Conservation (phyloP, 108 stramenopile species). For the Conticribra guillardii region DNA sequence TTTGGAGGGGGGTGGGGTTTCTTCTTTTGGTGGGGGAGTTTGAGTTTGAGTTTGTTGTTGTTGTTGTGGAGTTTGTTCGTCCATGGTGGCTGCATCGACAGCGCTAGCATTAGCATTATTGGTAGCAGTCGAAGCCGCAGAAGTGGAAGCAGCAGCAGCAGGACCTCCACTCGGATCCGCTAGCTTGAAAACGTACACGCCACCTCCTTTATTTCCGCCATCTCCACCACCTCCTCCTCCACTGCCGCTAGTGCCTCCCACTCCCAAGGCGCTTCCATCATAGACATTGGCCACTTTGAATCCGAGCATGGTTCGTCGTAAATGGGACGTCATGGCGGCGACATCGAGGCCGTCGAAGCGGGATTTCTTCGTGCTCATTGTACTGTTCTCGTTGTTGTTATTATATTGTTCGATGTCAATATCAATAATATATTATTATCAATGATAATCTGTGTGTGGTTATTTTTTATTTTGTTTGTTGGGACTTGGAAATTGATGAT, state of each 20-base stretch:
- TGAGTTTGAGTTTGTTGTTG: too few species aligned
- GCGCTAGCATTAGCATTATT: constrained; percentile 8
- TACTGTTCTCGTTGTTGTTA: too few species aligned
- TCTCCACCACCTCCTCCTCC: constrained; percentile 29
- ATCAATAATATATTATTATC: too few species aligned
- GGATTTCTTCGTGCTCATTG: constrained; percentile 59
- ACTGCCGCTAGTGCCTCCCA: constrained; percentile 9
- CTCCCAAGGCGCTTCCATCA: constrained; percentile 62
- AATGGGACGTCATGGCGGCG: constrained; percentile 78
- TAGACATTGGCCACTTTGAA: constrained; percentile 86
- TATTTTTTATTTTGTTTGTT: too few species aligned
- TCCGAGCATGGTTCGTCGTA: constrained; percentile 72
- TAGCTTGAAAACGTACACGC: constrained; percentile 78
- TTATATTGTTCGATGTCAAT: too few species aligned
- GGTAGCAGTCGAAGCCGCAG: not conserved
- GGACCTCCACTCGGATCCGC: constrained; percentile 53
- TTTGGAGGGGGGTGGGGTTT: constrained; percentile 13
- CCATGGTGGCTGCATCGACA: constrained; percentile 16
- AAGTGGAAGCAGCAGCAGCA: constrained; percentile 1
- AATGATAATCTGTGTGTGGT: too few species aligned
- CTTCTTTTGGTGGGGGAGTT: too few species aligned
- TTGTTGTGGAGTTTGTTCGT: not conserved
- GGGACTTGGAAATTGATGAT: too few species aligned
- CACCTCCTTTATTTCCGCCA: constrained; percentile 55
- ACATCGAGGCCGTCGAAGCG: constrained; percentile 90